Evolutionary conservation across 192 early-diverging fungal species (phyloP), one percentile per base, ranked within the genome.

Genomic region (Gamsiella multidivaricata): DNA sequence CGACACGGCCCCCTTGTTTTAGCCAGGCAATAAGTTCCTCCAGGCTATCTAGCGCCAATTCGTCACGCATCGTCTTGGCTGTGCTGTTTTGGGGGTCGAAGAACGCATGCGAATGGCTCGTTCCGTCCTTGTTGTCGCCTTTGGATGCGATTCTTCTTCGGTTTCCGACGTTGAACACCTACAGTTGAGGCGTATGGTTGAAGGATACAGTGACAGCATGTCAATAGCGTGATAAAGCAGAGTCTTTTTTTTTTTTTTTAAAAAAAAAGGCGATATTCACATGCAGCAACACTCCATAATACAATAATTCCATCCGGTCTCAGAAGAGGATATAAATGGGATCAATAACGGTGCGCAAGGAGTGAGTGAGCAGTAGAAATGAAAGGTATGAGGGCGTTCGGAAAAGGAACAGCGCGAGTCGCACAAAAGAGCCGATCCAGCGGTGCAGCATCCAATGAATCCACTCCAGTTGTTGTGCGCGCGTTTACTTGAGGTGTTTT

Each of bases 91-190:
- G 73, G 12, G 95, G 93, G 61, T 98, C 97, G 79, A 99, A 99
- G 71, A 99, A 99, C n/a, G 82, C 79, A 41, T 93, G 90, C 56
- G 92, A 91, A 57, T 97, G 96, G 9, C 65, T 81, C 41, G 69
- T 73, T 25, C 68, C 63, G 29, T 62, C 73, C 56, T 62, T 84
- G 60, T 86, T 85, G 41, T 67, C 67, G 22, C 66, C 73, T 43
- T 82, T 69, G 34, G 87, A 85, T 3, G 84, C 84, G 42, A 91
- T 88, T 58, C 97, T 89, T 49, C 97, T 86, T 11, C 92, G 85
- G 84, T 97, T 97, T 64, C 97, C 97, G 5, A 99, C 97, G 67
- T 99, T 99, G 73, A 99, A 96, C 14, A 96, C 85, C 80, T 88
- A 81, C 32, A 73, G 72, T 47, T 80, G 83, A 69, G 78, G 89